Evolutionary conservation across 441 rosid genomes (phyloP), one percentile per base, ranked within the genome.

Genomic region (Pelargonium australe): DNA sequence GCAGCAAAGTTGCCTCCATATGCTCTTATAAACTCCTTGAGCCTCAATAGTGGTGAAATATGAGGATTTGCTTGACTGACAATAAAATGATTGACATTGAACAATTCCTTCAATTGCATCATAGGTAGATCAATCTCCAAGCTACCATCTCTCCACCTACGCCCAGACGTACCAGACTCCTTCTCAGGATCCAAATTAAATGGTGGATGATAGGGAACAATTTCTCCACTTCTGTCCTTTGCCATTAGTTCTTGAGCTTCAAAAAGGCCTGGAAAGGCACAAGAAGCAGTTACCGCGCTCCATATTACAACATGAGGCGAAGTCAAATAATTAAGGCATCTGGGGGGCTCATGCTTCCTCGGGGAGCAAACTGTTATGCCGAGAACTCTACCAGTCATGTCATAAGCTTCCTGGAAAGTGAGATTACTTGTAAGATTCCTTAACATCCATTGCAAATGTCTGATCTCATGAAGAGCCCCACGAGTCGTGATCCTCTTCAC

Each of bases 211-310:
- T 86, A 91, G 0, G 99, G 99, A 71, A 91, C 89, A 8, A 94
- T 84, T 64, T 89, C 96, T 57, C 99, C 98, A n/a, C 90, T 88
- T 68, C 99, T 82, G 76, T 87, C 87, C 83, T 94, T 94, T 1
- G 97, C 99, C 99, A 94, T 94, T 63, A 94, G 78, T 70, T 94
- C 99, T 79, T 94, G 99, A 31, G 99, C 99, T 81, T 94, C 97
- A 76, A 91, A 94, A 34, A 94, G 91, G 51, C 96, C 99, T 28
- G 99, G 97, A 64, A 94, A 94, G 64, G 99, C 99, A 71, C 97
- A 94, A 58, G 99, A 94, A 67, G 97, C 99, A 10, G 91, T 88
- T 61, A 94, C 99, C 44, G 97, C 99, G 49, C 97, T 94, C 96
- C 97, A 94, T 81, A 94, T 94, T 45, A 94, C 94, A 62, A 94